These are phyloP conservation scores for Kalmanozyma brasiliensis DNA, from an alignment of 1,284 basidiomycete species.

Conservation along the genomic window DNA sequence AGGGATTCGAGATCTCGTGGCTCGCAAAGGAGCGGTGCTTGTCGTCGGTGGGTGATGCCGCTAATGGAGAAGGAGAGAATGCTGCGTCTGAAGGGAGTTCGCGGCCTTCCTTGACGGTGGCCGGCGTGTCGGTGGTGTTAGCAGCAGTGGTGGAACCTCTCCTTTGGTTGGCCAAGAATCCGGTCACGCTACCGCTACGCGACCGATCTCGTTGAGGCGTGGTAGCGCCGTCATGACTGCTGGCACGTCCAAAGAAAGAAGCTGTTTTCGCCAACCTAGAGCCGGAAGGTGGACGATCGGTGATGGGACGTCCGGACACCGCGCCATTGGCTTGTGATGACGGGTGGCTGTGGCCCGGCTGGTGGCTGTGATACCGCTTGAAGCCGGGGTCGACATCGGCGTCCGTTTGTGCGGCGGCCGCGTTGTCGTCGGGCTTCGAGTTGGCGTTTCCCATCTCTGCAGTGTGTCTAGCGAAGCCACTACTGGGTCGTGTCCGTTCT, in stretches of 20 bases:
- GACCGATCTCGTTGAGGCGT: conserved; percentile 30
- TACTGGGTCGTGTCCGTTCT: no score
- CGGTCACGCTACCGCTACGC: conserved; percentile 43
- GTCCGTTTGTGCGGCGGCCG: conserved; percentile 6
- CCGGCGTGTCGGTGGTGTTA: conserved; percentile 14
- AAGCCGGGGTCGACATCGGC: conserved; percentile 13
- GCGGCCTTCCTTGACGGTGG: conserved; percentile 19
- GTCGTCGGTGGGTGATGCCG: not conserved
- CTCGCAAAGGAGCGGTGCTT: conserved; percentile 10
- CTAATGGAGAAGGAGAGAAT: conserved; percentile 9
- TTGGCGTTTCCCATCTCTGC: conserved; percentile 41
- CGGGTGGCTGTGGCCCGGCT: conserved; percentile 6
- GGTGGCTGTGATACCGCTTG: conserved; percentile 31
- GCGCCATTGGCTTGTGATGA: not conserved
- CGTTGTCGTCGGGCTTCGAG: conserved; percentile 25
- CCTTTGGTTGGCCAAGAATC: conserved; percentile 28
- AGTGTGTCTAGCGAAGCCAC: not conserved
- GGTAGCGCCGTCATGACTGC: conserved; percentile 46
- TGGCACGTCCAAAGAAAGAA: conserved; percentile 45
- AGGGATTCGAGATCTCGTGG: conserved; percentile 33
- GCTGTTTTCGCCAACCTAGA: conserved; percentile 19
- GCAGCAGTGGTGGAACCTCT: conserved; percentile 34
- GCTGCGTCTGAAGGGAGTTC: conserved; percentile 3
- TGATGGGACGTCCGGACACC: not conserved
- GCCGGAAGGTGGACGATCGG: conserved; percentile 10